These are phyloP conservation scores for Filobasidium floriforme DNA, from an alignment of 768 basidiomycete genomes.

Conservation along the genomic window DNA sequence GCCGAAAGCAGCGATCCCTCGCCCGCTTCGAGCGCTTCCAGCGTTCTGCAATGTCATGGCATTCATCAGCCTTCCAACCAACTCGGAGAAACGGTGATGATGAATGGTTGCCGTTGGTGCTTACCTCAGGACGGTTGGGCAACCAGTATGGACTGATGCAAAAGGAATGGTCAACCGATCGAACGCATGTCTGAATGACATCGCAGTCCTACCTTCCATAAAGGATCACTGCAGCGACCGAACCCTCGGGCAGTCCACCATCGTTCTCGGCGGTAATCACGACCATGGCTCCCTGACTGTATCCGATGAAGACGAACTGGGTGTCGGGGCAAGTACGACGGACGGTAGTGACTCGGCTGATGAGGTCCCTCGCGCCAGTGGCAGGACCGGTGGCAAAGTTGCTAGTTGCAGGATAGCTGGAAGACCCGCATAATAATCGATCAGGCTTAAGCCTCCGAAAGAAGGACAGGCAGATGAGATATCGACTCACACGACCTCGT, in stretches of 20 bases:
- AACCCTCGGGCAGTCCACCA: background rate
- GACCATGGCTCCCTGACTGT: conserved; percentile 15
- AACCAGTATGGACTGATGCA: conserved; percentile 10
- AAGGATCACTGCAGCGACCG: conserved; percentile 9
- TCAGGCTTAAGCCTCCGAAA: too few species aligned
- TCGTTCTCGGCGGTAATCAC: conserved; percentile 11
- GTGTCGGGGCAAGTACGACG: conserved; percentile 13
- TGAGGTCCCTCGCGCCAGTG: conserved; percentile 10
- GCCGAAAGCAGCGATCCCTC: background rate
- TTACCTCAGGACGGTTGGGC: conserved; percentile 5
- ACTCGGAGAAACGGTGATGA: too few species aligned
- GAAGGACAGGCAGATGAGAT: too few species aligned
- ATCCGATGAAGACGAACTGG: conserved; percentile 17
- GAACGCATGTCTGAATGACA: too few species aligned
- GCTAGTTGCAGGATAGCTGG: background rate
- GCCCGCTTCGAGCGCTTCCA: background rate
- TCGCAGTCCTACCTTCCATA: conserved; percentile 4
- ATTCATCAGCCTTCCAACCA: background rate
- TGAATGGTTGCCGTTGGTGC: too few species aligned
- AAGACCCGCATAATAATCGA: background rate
- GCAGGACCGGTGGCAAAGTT: conserved; percentile 16
- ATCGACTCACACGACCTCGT: conserved; percentile 16
- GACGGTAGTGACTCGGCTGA: conserved; percentile 5
- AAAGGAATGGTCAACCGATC: too few species aligned
- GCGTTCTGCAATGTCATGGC: background rate